These are phyloP conservation scores for Acer negundo DNA, from an alignment of 345 rosid species.

Conservation along the genomic window DNA sequence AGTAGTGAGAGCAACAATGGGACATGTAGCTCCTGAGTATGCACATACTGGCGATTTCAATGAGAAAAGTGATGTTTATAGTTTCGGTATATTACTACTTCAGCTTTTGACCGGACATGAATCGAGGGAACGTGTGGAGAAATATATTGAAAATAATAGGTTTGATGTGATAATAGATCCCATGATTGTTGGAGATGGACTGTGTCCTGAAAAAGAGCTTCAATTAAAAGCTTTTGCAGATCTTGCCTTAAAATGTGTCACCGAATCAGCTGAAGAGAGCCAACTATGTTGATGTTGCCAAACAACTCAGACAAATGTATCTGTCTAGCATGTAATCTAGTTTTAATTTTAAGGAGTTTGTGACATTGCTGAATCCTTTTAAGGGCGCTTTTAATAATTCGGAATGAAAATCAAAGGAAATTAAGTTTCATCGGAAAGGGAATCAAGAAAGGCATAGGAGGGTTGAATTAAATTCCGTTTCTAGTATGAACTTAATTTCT, in stretches of 20 bases:
- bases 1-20: too few species aligned
- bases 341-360: too few species aligned
- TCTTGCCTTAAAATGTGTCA: constrained; percentile 3
- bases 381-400: too few species aligned
- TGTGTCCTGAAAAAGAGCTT: background rate
- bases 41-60: background rate
- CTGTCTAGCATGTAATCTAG: background rate
- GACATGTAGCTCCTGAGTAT: background rate
- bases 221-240: constrained; percentile 3
- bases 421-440: too few species aligned
- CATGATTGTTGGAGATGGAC: background rate
- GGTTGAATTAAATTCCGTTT: too few species aligned
- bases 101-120: background rate
- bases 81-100: background rate
- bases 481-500: too few species aligned
- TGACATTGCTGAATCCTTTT: too few species aligned
- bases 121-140: background rate
- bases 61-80: background rate
- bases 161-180: constrained; percentile 16
- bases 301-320: constrained; percentile 19
- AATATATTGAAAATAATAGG: background rate
- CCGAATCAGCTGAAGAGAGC: constrained; percentile 2
- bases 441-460: too few species aligned
- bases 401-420: too few species aligned
- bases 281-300: constrained; percentile 30